These are phyloP conservation scores for Madurella fahalii DNA, from an alignment of 2,329 filamentous ascomycete species.

Conservation along the genomic window DNA sequence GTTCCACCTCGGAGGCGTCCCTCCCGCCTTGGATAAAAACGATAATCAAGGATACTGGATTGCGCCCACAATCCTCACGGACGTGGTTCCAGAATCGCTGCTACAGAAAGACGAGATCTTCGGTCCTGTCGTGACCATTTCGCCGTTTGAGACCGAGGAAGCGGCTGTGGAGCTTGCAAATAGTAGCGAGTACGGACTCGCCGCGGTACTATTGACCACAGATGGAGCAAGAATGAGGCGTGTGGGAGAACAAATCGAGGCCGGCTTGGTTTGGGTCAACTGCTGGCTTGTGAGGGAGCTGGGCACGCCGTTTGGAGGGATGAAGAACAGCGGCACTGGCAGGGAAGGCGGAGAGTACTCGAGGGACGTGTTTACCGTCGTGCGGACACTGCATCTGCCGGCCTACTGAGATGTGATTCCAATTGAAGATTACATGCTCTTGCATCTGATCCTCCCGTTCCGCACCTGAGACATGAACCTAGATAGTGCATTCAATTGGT, in stretches of 20 bases:
- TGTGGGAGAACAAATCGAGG: constrained; percentile 32
- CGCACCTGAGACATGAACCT: no score
- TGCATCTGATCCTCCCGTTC: no score
- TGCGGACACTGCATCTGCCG: constrained; percentile 30
- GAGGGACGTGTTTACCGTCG: constrained; percentile 32
- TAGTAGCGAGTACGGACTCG: constrained; percentile 30
- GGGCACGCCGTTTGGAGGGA: constrained; percentile 33
- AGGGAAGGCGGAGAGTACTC: constrained; percentile 33
- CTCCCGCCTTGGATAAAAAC: constrained; percentile 13
- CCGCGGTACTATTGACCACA: constrained; percentile 30
- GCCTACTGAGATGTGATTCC: not conserved
- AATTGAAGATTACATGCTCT: not conserved
- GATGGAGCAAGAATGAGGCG: constrained; percentile 30
- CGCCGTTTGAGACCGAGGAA: constrained; percentile 31
- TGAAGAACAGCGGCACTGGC: constrained; percentile 33
- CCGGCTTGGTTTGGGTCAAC: constrained; percentile 34
- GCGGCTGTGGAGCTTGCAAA: constrained; percentile 30
- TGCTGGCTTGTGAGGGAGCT: constrained; percentile 33
- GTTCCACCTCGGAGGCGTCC: constrained; percentile 25
- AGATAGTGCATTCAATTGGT: no score
- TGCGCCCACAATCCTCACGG: constrained; percentile 27
- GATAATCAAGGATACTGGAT: constrained; percentile 28
- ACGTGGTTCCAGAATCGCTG: constrained; percentile 24
- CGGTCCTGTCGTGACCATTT: constrained; percentile 40
- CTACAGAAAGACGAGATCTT: constrained; percentile 40